Evolutionary conservation across 352 stramenopile species (phyloP), one percentile per base, ranked within the genome.

Genomic region (Globisporangium camurandrum): DNA sequence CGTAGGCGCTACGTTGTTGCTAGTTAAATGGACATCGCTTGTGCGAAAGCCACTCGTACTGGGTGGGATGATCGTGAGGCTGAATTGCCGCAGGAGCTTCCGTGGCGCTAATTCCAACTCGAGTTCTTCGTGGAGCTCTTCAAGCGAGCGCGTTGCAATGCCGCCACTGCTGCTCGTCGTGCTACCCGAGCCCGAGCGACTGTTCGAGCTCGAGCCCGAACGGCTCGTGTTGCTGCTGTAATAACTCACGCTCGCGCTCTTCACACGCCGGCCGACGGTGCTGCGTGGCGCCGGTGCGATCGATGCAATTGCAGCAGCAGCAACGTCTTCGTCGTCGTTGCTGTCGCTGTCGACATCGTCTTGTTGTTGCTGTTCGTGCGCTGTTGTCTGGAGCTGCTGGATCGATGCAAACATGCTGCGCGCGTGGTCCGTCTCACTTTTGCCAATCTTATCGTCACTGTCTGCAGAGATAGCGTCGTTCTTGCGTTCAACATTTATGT

Each of bases 1-100:
- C 27, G 45, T 39, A 8, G 23, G 28, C 5, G 20, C 22, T 7
- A 20, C n/a, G 14, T 28, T 24, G n/a, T n/a, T n/a, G n/a, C n/a
- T n/a, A n/a, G n/a, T n/a, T n/a, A n/a, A n/a, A n/a, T n/a, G n/a
- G n/a, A n/a, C n/a, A n/a, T n/a, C n/a, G n/a, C n/a, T n/a, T n/a
- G n/a, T n/a, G n/a, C n/a, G n/a, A n/a, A n/a, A n/a, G 22, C 50
- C 20, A 14, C 42, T 51, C 17, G 40, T 49, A 38, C 62, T 64
- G 30, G 58, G 66, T 1, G 75, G 71, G 3, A 66, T 63, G n/a
- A 90, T 79, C 36, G 81, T 90, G 48, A 93, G 59, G 38, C 78
- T 93, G 53, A 84, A 88, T 54, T 92, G 81, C 2, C 81, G 72
- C 54, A 86, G 57, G 22, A 92, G 52, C 19, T 79, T 76, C 39